Evolutionary conservation across 202 grass and related monocot genomes (phyloP).

Genomic region (Elaeis oleifera): DNA sequence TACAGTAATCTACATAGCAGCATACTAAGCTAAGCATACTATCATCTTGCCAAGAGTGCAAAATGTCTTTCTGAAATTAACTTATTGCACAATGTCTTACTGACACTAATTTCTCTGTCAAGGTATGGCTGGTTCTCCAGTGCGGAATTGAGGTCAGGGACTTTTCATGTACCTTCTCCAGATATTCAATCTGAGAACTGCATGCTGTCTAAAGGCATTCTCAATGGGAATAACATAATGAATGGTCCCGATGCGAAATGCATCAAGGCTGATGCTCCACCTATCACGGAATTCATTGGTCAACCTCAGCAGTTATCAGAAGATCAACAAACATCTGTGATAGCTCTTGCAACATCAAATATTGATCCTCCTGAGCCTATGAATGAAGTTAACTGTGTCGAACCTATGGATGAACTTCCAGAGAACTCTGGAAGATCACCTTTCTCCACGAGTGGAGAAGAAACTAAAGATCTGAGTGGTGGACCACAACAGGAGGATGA

Average conservation of each 20-base stretch:
- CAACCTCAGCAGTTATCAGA: constrained; percentile 27
- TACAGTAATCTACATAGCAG: not conserved
- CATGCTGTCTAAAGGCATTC: constrained; percentile 46
- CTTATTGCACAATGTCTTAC: no score
- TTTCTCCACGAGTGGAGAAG: constrained; percentile 22
- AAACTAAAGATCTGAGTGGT: constrained; percentile 38
- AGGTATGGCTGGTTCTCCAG: constrained; percentile 95
- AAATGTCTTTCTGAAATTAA: constrained; percentile 1
- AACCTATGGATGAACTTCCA: not conserved
- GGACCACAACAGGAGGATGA: constrained; percentile 41
- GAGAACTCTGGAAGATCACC: no score
- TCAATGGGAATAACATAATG: constrained; percentile 27
- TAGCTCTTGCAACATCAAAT: constrained; percentile 23
- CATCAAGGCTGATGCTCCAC: constrained; percentile 14
- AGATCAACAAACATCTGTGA: constrained; percentile 20
- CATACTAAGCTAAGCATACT: no score
- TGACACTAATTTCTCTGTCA: constrained; percentile 21
- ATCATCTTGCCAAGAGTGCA: no score
- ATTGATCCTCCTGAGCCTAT: constrained; percentile 11
- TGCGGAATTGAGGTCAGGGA: constrained; percentile 45
- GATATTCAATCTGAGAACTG: constrained; percentile 37
- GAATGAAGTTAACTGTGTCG: constrained; percentile 1
- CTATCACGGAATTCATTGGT: constrained; percentile 20
- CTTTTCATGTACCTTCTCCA: constrained; percentile 37
- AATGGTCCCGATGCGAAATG: constrained; percentile 27